phyloP scores from a whole-genome alignment of 2,329 filamentous ascomycete genomes.

The Lecanoromycetidae sp. region DNA sequence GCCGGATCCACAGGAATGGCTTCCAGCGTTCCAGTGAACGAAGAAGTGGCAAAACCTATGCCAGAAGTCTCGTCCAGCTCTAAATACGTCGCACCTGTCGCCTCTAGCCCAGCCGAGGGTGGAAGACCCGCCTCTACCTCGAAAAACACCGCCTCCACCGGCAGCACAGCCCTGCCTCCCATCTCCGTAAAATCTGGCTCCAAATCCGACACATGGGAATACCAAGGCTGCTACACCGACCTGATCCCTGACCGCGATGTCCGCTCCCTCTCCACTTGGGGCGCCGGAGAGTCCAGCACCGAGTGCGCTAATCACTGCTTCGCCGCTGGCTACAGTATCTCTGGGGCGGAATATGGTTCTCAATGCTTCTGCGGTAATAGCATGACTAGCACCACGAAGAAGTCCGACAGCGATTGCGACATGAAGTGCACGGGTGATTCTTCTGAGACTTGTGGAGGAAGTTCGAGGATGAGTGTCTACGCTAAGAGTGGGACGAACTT shows the following conservation, averaged over 20 bases:
- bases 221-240: slow-evolving; percentile 50
- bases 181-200: not conserved
- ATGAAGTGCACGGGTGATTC: slow-evolving; percentile 7
- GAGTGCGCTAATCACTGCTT: slow-evolving; percentile 24
- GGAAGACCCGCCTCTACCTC: not conserved
- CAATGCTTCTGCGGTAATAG: slow-evolving; percentile 19
- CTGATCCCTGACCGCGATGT: slow-evolving; percentile 26
- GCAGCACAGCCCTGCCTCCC: not conserved
- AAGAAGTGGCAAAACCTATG: not conserved
- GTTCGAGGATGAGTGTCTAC: slow-evolving; percentile 5
- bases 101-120: too few relatives aligned
- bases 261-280: slow-evolving; percentile 18
- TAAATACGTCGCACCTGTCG: too few relatives aligned
- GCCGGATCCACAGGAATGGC: not conserved
- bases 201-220: slow-evolving; percentile 36
- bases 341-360: slow-evolving; percentile 23
- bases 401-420: slow-evolving; percentile 9
- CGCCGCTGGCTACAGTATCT: slow-evolving; percentile 24
- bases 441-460: slow-evolving; percentile 16
- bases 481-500: not conserved
- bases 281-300: slow-evolving; percentile 21
- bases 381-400: slow-evolving; percentile 15
- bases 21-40: not conserved
- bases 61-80: too few relatives aligned
- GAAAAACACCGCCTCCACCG: not conserved